Percentiles rank a stretch among this genome's conserved stretches.
Conservation (phyloP, 192 early-diverging fungal species). For the Coemansia guatemalensis region DNA sequence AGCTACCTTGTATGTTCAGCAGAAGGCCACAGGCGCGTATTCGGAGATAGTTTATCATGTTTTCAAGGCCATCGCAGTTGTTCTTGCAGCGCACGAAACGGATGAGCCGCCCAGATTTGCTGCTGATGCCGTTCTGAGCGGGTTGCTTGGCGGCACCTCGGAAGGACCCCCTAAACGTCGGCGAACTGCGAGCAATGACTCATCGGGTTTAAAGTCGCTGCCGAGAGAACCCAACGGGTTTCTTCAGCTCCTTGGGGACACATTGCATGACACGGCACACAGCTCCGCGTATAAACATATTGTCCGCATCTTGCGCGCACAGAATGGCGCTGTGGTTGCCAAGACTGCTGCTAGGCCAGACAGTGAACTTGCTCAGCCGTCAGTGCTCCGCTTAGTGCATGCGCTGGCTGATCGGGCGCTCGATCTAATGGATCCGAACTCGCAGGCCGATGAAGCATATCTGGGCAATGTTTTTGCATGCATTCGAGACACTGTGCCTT, state of each 20-base stretch:
- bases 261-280: background rate
- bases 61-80: slow-evolving; percentile 3
- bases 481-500: slow-evolving; percentile 24
- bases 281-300: slow-evolving; percentile 5
- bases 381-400: background rate
- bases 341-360: background rate
- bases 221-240: background rate
- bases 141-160: slow-evolving; percentile 5
- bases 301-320: slow-evolving; percentile 25
- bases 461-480: slow-evolving; percentile 31
- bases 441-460: background rate
- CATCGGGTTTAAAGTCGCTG: slow-evolving; percentile 1
- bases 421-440: background rate
- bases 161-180: slow-evolving; percentile 3
- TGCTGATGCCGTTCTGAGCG: slow-evolving; percentile 14
- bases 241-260: slow-evolving; percentile 12
- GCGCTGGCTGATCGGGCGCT: slow-evolving; percentile 10
- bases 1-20: background rate
- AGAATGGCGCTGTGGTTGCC: slow-evolving; percentile 7
- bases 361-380: background rate
- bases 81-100: background rate
- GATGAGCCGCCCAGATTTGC: slow-evolving; percentile 14
- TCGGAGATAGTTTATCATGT: background rate
- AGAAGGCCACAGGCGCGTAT: background rate
- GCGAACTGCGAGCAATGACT: background rate